These are phyloP conservation scores for Rhododendron williamsianum DNA, from an alignment of 148 eudicot genomes.

Conservation along the genomic window DNA sequence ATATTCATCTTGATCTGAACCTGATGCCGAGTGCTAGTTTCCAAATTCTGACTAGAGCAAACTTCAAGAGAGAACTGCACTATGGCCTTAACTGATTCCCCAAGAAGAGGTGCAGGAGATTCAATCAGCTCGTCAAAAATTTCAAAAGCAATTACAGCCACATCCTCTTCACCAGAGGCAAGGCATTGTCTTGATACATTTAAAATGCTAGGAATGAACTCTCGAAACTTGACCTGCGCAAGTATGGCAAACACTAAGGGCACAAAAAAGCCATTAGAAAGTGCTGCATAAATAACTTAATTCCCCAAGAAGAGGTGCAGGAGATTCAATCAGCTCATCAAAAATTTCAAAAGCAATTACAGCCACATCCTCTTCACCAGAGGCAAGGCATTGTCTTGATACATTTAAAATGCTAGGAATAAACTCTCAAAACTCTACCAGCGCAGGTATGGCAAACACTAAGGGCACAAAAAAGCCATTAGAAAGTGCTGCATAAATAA, in stretches of 20 bases:
- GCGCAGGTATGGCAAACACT: slow-evolving; percentile 11
- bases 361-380: slow-evolving; percentile 95
- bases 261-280: background rate
- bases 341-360: slow-evolving; percentile 94
- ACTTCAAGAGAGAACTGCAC: slow-evolving; percentile 98
- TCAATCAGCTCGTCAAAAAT: slow-evolving; percentile 98
- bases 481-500: background rate
- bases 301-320: slow-evolving; percentile 96
- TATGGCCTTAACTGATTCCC: slow-evolving; percentile 90
- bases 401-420: slow-evolving; percentile 93
- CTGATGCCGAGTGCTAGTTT: slow-evolving; percentile 88
- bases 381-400: slow-evolving; percentile 88
- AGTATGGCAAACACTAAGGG: background rate
- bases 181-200: slow-evolving; percentile 92
- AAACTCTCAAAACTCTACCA: slow-evolving; percentile 84
- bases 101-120: slow-evolving; percentile 97
- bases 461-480: background rate
- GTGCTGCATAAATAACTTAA: background rate
- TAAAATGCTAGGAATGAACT: slow-evolving; percentile 89
- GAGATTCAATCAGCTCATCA: slow-evolving; percentile 97
- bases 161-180: slow-evolving; percentile 94
- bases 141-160: slow-evolving; percentile 92
- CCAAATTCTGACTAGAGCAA: slow-evolving; percentile 72
- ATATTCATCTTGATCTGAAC: slow-evolving; percentile 26
- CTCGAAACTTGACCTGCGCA: slow-evolving; percentile 75